These are phyloP conservation scores for Diaporthe ilicicola DNA, from an alignment of 2,329 filamentous ascomycete species.

Conservation along the genomic window DNA sequence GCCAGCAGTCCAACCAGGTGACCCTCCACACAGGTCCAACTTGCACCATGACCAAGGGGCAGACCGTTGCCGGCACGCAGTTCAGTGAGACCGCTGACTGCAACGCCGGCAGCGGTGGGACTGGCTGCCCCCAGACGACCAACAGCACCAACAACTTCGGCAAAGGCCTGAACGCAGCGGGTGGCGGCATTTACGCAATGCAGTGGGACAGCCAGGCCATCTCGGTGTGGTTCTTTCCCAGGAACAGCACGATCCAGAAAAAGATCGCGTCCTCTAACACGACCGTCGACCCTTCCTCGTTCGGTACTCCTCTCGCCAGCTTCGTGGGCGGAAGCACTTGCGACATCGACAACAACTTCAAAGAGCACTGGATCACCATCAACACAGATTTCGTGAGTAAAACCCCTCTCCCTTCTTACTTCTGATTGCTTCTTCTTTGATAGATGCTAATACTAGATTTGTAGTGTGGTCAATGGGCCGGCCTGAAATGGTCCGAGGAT, in stretches of 20 bases:
- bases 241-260: conserved; percentile 46
- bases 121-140: conserved; percentile 68
- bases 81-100: conserved; percentile 61
- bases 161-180: conserved; percentile 73
- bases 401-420: neutral
- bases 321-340: conserved; percentile 75
- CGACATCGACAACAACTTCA: conserved; percentile 75
- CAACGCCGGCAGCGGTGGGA: conserved; percentile 56
- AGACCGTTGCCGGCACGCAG: conserved; percentile 54
- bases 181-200: conserved; percentile 77
- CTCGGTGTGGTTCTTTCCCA: conserved; percentile 83
- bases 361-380: conserved; percentile 78
- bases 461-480: conserved; percentile 91
- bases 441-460: conserved; percentile 65
- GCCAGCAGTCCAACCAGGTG: conserved; percentile 64
- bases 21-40: conserved; percentile 72
- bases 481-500: conserved; percentile 65
- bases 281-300: conserved; percentile 72
- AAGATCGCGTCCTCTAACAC: conserved; percentile 61
- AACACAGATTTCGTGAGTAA: conserved; percentile 30
- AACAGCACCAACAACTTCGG: conserved; percentile 66
- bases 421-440: neutral
- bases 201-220: conserved; percentile 81
- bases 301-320: conserved; percentile 73
- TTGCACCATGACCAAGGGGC: conserved; percentile 64